Conservation (phyloP, 2,329 filamentous ascomycete genomes). For the Pseudogymnoascus verrucosus region DNA sequence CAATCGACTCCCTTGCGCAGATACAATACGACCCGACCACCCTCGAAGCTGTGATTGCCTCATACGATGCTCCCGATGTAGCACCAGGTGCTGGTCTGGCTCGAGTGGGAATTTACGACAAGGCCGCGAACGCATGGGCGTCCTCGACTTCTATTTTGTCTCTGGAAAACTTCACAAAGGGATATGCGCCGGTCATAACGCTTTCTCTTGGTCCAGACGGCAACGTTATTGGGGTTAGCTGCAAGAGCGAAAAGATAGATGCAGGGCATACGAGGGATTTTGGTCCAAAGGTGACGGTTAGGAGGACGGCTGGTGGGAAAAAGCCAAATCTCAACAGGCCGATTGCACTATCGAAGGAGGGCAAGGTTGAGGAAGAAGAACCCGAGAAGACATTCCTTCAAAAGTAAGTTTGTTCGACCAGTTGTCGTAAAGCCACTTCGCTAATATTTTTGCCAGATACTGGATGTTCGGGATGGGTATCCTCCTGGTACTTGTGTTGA, state of each 20-base stretch:
- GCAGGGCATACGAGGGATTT: constrained; percentile 59
- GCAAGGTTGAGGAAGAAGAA: constrained; percentile 47
- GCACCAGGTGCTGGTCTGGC: constrained; percentile 39
- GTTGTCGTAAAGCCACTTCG: background rate
- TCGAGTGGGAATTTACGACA: constrained; percentile 51
- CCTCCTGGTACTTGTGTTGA: background rate
- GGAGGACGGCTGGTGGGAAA: constrained; percentile 41
- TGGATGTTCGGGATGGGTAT: constrained; percentile 8
- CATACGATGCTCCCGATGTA: constrained; percentile 50
- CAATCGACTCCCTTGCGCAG: constrained; percentile 46
- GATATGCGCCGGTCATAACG: constrained; percentile 49
- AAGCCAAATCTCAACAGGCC: constrained; percentile 56
- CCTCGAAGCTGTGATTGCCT: constrained; percentile 37
- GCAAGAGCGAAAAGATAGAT: constrained; percentile 52
- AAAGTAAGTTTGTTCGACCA: constrained; percentile 42
- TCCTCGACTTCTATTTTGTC: constrained; percentile 49
- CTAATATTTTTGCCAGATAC: constrained; percentile 2
- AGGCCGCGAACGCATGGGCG: constrained; percentile 38
- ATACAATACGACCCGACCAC: constrained; percentile 45
- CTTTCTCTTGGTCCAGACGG: constrained; percentile 41
- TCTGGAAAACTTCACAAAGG: constrained; percentile 51
- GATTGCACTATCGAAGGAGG: constrained; percentile 52
- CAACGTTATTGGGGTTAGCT: constrained; percentile 41
- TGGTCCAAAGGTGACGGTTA: constrained; percentile 49
- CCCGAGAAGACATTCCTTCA: constrained; percentile 58